A percentile compares a stretch with the other conserved stretches of the same genome.
These are phyloP conservation scores for Aspergillus sp. DNA, from an alignment of 2,329 filamentous ascomycete species.

Conservation along the genomic window DNA sequence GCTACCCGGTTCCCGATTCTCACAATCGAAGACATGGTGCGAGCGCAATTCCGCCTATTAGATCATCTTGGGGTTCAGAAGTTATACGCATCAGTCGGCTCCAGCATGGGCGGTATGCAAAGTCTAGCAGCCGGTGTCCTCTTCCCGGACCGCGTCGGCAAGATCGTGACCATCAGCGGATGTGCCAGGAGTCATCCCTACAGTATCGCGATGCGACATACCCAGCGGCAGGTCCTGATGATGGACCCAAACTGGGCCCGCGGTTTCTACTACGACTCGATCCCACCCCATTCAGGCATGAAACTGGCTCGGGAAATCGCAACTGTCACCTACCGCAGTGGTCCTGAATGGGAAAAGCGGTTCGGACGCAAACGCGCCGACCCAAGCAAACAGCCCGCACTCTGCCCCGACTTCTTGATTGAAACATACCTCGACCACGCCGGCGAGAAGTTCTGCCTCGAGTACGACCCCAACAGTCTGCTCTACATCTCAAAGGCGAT, in stretches of 20 bases:
- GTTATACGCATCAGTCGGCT: conserved; percentile 88
- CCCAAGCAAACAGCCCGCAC: conserved; percentile 76
- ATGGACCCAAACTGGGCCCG: conserved; percentile 98
- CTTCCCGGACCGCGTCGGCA: conserved; percentile 77
- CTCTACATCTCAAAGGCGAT: conserved; percentile 98
- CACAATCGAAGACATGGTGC: conserved; percentile 96
- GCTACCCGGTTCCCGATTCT: conserved; percentile 94
- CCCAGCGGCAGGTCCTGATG: conserved; percentile 96
- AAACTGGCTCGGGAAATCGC: conserved; percentile 97
- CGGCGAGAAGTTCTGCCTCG: conserved; percentile 95
- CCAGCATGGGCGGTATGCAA: conserved; percentile 99
- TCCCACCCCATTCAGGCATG: conserved; percentile 95
- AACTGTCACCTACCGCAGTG: conserved; percentile 93
- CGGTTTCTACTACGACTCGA: conserved; percentile 84
- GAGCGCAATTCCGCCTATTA: conserved; percentile 86
- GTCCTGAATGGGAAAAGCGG: conserved; percentile 94
- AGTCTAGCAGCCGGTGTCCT: conserved; percentile 82
- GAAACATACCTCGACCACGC: conserved; percentile 98
- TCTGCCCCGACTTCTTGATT: conserved; percentile 97
- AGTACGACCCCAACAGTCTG: conserved; percentile 93
- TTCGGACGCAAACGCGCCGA: conserved; percentile 89
- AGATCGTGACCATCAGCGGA: conserved; percentile 85
- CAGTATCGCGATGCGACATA: conserved; percentile 97
- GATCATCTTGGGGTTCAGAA: conserved; percentile 74
- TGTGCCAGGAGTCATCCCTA: conserved; percentile 95